Conservation (phyloP, 306 rosid species). For the Lathyrus aphaca region DNA sequence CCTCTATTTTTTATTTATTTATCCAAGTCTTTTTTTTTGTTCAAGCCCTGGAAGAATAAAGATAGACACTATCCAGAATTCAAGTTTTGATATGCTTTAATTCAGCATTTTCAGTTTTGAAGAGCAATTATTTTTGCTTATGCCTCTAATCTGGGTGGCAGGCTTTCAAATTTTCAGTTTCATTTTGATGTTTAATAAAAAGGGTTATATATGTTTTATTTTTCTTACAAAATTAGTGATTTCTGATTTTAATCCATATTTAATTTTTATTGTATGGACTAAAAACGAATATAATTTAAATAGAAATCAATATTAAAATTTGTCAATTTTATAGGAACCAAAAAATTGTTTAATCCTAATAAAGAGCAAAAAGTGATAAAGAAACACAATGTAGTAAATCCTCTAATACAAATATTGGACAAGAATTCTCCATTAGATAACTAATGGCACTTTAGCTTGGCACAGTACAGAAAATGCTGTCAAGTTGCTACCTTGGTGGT, state of each 20-base stretch:
- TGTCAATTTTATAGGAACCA: background rate
- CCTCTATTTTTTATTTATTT: too few species aligned
- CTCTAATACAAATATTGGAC: conserved; percentile 12
- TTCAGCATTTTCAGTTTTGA: too few species aligned
- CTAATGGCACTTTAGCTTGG: conserved; percentile 5
- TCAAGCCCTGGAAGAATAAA: too few species aligned
- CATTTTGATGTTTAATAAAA: too few species aligned
- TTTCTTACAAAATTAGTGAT: background rate
- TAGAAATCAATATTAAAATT: background rate
- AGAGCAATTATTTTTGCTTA: too few species aligned
- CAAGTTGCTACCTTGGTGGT: background rate
- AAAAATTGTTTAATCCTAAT: background rate
- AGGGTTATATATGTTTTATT: background rate
- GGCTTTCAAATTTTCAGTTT: too few species aligned
- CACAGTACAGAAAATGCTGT: background rate
- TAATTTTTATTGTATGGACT: background rate
- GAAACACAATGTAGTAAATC: conserved; percentile 16
- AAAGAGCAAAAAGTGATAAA: conserved; percentile 17
- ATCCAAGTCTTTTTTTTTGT: too few species aligned
- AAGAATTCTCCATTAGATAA: conserved; percentile 29
- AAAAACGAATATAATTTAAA: background rate
- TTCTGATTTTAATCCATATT: background rate
- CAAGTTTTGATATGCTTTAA: too few species aligned
- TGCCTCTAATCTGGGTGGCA: too few species aligned
- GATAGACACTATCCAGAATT: too few species aligned